A percentile compares a stretch with the other conserved stretches of the same genome.
Conservation (phyloP, 257 asterid species). For the Avicennia marina region DNA sequence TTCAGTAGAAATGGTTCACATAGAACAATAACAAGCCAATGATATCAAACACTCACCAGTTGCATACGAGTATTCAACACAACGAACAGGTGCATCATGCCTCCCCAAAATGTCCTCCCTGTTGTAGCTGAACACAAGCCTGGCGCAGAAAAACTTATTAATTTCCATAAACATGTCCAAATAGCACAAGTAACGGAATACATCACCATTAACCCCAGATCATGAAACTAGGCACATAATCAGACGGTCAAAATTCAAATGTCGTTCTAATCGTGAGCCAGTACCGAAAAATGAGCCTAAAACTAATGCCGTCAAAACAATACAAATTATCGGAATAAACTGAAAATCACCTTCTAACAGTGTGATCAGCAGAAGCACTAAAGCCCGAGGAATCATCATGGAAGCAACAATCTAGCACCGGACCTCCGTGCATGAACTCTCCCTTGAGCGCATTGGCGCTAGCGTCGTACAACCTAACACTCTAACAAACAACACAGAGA, state of each 20-base stretch:
- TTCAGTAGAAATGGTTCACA: neutral
- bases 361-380: conserved; percentile 71
- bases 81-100: conserved; percentile 64
- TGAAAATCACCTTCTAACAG: conserved; percentile 67
- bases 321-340: neutral
- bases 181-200: neutral
- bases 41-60: conserved; percentile 34
- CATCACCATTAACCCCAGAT: too few species aligned
- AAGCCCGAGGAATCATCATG: conserved; percentile 38
- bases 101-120: conserved; percentile 54
- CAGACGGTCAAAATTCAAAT: too few species aligned
- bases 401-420: neutral
- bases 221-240: too few species aligned
- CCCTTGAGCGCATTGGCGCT: conserved; percentile 76
- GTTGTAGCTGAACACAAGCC: conserved; percentile 52
- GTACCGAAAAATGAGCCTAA: neutral
- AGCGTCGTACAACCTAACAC: conserved; percentile 58
- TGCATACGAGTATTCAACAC: conserved; percentile 56
- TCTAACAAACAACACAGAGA: neutral
- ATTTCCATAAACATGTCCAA: neutral
- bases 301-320: neutral
- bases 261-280: too few species aligned
- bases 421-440: conserved; percentile 78
- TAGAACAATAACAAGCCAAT: neutral
- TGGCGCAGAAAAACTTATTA: conserved; percentile 10